Evolutionary conservation across 192 early-diverging fungal genomes (phyloP).

Genomic region (Lobulomyces angularis): DNA sequence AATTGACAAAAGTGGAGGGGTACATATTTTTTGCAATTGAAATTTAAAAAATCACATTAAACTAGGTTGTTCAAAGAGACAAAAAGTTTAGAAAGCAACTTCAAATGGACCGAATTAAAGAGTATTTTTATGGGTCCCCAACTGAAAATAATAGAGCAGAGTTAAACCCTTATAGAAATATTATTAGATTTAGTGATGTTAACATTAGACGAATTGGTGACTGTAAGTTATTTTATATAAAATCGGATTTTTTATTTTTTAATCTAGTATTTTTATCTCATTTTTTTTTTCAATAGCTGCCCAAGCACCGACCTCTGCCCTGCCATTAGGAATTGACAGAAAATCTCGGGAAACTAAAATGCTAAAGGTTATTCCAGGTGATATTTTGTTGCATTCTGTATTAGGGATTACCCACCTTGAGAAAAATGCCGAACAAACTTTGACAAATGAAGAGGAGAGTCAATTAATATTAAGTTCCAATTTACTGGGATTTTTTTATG

Average conservation of each 20-base stretch:
- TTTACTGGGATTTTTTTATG: constrained; percentile 71
- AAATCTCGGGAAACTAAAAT: constrained; percentile 68
- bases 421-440: constrained; percentile 13
- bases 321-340: constrained; percentile 78
- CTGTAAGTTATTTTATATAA: constrained; percentile 17
- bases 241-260: constrained; percentile 7
- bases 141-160: too few species aligned
- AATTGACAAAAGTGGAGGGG: constrained; percentile 84
- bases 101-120: constrained; percentile 63
- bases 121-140: constrained; percentile 89
- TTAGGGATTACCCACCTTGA: constrained; percentile 56
- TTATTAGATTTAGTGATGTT: constrained; percentile 67
- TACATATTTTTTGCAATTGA: constrained; percentile 20
- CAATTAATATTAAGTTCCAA: constrained; percentile 45
- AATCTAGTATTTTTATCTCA: not conserved
- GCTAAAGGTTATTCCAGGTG: constrained; percentile 63
- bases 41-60: not conserved
- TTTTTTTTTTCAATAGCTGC: constrained; percentile 35
- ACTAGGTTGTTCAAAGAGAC: constrained; percentile 80
- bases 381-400: constrained; percentile 72
- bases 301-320: constrained; percentile 74
- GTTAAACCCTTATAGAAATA: constrained; percentile 69
- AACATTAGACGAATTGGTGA: constrained; percentile 66
- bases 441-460: constrained; percentile 32
- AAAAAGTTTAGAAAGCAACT: constrained; percentile 49